Evolutionary conservation across 805 yeast genomes (phyloP).

Genomic region (Yarrowia divulgata): DNA sequence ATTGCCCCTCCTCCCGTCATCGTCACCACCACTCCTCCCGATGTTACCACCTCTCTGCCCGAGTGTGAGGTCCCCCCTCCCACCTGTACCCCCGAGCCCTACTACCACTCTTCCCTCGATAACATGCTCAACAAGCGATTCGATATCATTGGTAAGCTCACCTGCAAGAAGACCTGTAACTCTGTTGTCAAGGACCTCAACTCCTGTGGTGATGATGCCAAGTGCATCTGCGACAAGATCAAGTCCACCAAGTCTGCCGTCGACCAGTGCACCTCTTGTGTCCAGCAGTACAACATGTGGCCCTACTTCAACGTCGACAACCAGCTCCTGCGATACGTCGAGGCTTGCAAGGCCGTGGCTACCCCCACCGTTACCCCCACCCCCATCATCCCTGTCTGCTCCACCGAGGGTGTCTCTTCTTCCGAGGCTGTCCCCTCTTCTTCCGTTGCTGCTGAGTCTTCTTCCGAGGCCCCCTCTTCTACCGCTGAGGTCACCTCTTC

Average conservation of each 20-base stretch:
- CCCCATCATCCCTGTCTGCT: slow-evolving; percentile 69
- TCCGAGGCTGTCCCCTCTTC: slow-evolving; percentile 81
- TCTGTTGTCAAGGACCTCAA: slow-evolving; percentile 4
- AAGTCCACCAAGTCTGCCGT: slow-evolving; percentile 29
- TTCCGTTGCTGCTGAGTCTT: slow-evolving; percentile 68
- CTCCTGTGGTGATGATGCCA: slow-evolving; percentile 18
- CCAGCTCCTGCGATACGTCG: slow-evolving; percentile 30
- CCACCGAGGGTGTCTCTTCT: slow-evolving; percentile 69
- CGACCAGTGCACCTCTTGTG: slow-evolving; percentile 31
- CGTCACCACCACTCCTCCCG: slow-evolving; percentile 34
- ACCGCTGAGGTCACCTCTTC: slow-evolving; percentile 7
- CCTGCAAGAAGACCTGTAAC: slow-evolving; percentile 38
- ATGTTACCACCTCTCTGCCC: slow-evolving; percentile 35
- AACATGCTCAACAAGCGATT: slow-evolving; percentile 35
- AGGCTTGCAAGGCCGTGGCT: slow-evolving; percentile 48
- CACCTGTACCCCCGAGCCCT: slow-evolving; percentile 37
- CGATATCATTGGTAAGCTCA: slow-evolving; percentile 29
- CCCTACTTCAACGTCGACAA: slow-evolving; percentile 30
- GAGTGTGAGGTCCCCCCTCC: slow-evolving; percentile 39
- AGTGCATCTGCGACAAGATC: slow-evolving; percentile 36
- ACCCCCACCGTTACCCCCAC: slow-evolving; percentile 85
- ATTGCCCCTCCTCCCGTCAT: slow-evolving; percentile 31
- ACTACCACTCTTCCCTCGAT: slow-evolving; percentile 28
- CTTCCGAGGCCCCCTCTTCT: slow-evolving; percentile 56
- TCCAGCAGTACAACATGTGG: slow-evolving; percentile 39